Conservation (phyloP, 805 yeast species). For the Zygosaccharomyces rouxii region DNA sequence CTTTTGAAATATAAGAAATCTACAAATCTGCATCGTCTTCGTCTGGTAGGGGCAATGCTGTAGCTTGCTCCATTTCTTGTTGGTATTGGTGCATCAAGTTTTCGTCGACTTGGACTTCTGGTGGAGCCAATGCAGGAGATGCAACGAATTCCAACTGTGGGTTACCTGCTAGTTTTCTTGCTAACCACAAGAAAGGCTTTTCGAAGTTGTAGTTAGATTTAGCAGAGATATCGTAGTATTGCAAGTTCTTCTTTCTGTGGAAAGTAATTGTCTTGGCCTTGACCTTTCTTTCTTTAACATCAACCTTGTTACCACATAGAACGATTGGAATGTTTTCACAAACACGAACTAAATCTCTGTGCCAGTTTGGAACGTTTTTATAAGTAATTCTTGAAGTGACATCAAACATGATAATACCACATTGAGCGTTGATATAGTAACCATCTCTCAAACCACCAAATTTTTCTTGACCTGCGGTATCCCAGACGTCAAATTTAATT, state of each 20-base stretch:
- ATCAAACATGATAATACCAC: conserved; percentile 99
- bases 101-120: conserved; percentile 96
- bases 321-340: conserved; percentile 99
- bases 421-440: conserved; percentile 98
- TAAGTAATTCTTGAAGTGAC: conserved; percentile 99
- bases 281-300: conserved; percentile 99
- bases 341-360: conserved; percentile 98
- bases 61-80: conserved; percentile 99
- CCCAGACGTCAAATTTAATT: conserved; percentile 99
- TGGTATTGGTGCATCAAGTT: conserved; percentile 97
- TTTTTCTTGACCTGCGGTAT: conserved; percentile 99
- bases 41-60: conserved; percentile 99
- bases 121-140: conserved; percentile 99
- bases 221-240: conserved; percentile 99
- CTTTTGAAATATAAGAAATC: conserved; percentile 18
- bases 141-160: conserved; percentile 98
- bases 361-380: conserved; percentile 99
- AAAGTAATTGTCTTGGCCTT: conserved; percentile 99
- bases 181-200: conserved; percentile 99
- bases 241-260: conserved; percentile 99
- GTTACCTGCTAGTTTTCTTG: conserved; percentile 98
- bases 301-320: conserved; percentile 98
- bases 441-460: conserved; percentile 99
- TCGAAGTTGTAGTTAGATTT: conserved; percentile 99
- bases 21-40: conserved; percentile 99